Conservation (phyloP, 2,329 filamentous ascomycete genomes). For the Pestalotiopsis sp. region DNA sequence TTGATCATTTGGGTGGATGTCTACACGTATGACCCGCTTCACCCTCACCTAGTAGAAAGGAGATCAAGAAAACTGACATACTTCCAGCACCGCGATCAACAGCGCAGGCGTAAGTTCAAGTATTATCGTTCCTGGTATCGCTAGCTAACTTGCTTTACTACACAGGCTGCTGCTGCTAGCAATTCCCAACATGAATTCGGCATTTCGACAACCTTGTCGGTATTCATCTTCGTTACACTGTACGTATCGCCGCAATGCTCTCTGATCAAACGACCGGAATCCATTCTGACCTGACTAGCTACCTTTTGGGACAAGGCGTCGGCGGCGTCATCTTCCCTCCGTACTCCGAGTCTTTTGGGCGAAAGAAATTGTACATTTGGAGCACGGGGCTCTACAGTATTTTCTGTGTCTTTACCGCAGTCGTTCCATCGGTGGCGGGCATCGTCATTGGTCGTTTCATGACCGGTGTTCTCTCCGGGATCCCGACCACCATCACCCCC, state of each 20-base stretch:
- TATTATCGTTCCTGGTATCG: not conserved
- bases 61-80: not conserved
- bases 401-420: conserved; percentile 1
- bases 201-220: not conserved
- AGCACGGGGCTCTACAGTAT: not conserved
- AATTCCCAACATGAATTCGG: conserved; percentile 1
- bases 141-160: not conserved
- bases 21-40: not conserved
- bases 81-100: not conserved
- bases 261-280: not conserved
- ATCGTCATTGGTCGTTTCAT: conserved; percentile 37
- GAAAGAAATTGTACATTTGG: not conserved
- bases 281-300: not conserved
- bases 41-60: not conserved
- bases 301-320: not conserved
- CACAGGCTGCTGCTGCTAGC: conserved; percentile 1
- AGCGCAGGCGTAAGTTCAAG: conserved; percentile 2
- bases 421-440: not conserved
- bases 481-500: conserved; percentile 48
- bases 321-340: not conserved
- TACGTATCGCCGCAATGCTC: not conserved
- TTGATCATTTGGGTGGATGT: conserved; percentile 4
- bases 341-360: not conserved
- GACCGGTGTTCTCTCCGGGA: conserved; percentile 47
- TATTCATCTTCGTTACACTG: conserved; percentile 2